Base-by-base conservation (phyloP, 495 filamentous ascomycete species). In the Chaetomium cochliodes region DNA sequence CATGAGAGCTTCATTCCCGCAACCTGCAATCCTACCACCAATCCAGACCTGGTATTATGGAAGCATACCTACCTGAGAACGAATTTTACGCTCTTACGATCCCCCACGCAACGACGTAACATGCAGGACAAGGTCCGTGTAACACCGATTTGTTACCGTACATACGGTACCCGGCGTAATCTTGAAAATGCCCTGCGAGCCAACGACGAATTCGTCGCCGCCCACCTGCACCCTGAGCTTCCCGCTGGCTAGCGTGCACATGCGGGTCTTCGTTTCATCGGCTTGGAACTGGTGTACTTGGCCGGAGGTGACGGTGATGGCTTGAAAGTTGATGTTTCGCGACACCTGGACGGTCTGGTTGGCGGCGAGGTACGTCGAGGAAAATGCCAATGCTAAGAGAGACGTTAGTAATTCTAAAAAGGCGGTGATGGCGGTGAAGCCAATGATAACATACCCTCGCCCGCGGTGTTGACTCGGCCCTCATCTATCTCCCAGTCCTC, bases 121-220 rank as follows among this genome's bases (percentile, higher is more conserved):
- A 28, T 77, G 70, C 25, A 78, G 39, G 49, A 68, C 64, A 9
- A 71, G 72, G 58, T 77, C 70, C 4, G 65, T 28, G 65, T 76
- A 77, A 2, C 68, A 49, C 58, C 51, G 46, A 47, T 77, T 77
- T 58, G 50, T 53, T 13, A 69, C 69, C 16, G 51, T 60, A 52
- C 74, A 75, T 3, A 22, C 51, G 26, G 37, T 25, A 0, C 70
- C 68, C 5, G 71, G 65, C 22, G 23, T 50, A 37, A 77, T 68
- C 25, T 39, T 67, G 11, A 75, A 67, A 58, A 74, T 58, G 6
- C 74, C 74, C 12, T 64, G 51, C 7, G 63, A n/a, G 0, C 75
- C 73, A 30, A 77, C 62, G 8, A 54, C 28, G 37, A 77, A 75
- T 30, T 69, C 62, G 2, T 66, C 62, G 13, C 70, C 69, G 11